These are phyloP conservation scores for Physcomitrellopsis africana DNA, from an alignment of 225 moss, liverwort and hornwort species.

Conservation along the genomic window DNA sequence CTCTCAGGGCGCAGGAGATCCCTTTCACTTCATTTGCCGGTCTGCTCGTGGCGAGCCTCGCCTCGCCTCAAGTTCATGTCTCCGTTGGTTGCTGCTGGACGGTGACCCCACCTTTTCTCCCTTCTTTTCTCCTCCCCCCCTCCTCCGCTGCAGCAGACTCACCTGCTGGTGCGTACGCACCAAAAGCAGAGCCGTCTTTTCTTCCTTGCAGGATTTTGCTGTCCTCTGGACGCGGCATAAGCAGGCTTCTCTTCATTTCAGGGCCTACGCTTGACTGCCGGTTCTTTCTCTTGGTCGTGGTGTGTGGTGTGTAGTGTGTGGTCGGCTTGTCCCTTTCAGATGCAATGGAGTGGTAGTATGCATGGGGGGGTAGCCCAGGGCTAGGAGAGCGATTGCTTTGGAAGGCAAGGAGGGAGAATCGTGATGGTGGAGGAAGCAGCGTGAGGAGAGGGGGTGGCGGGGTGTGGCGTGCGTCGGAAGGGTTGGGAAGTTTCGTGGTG, in stretches of 20 bases:
- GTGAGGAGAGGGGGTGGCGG: slow-evolving; percentile 15
- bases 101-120: slow-evolving; percentile 12
- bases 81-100: neutral
- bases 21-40: too few relatives aligned
- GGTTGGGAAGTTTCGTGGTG: slow-evolving; percentile 13
- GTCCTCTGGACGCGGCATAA: slow-evolving; percentile 8
- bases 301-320: neutral
- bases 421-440: slow-evolving; percentile 31
- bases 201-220: slow-evolving; percentile 8
- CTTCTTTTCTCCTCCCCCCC: too few relatives aligned
- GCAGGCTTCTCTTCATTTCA: neutral
- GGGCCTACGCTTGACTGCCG: neutral
- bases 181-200: neutral
- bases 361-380: slow-evolving; percentile 2
- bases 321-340: neutral
- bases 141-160: too few relatives aligned
- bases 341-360: slow-evolving; percentile 14
- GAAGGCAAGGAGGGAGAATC: slow-evolving; percentile 20
- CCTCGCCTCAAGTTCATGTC: too few relatives aligned
- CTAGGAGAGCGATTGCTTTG: neutral
- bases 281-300: neutral
- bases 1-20: too few relatives aligned
- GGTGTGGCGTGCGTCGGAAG: slow-evolving; percentile 27
- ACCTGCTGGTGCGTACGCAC: too few relatives aligned
- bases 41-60: too few relatives aligned